phyloP scores from a whole-genome alignment of 805 yeast genomes.

The Spathaspora sp. region DNA sequence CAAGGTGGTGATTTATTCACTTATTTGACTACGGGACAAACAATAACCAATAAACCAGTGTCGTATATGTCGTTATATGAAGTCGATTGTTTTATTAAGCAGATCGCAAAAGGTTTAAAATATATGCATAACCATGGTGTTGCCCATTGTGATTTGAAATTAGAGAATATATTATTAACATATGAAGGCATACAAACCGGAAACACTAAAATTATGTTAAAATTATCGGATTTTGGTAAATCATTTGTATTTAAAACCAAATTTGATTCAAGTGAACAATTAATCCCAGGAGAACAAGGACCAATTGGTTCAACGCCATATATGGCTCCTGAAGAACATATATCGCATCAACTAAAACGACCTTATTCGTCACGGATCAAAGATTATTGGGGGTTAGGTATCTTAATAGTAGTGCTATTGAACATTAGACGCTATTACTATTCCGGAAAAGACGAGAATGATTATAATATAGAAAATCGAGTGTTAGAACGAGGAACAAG shows the following conservation, averaged over 20 bases:
- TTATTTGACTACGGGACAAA: slow-evolving; percentile 19
- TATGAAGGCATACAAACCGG: slow-evolving; percentile 3
- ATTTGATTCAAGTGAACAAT: slow-evolving; percentile 53
- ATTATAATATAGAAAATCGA: slow-evolving; percentile 3
- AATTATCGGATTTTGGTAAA: slow-evolving; percentile 77
- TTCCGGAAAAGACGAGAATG: slow-evolving; percentile 8
- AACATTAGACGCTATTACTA: slow-evolving; percentile 23
- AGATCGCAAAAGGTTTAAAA: slow-evolving; percentile 73
- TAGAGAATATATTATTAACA: slow-evolving; percentile 70
- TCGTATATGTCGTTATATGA: slow-evolving; percentile 41
- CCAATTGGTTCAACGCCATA: slow-evolving; percentile 85
- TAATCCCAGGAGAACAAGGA: slow-evolving; percentile 58
- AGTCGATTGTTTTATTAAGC: slow-evolving; percentile 88
- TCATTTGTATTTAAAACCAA: slow-evolving; percentile 87
- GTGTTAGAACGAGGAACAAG: slow-evolving; percentile 5
- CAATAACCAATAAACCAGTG: slow-evolving; percentile 7
- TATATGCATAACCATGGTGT: slow-evolving; percentile 91
- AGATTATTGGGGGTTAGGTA: slow-evolving; percentile 88
- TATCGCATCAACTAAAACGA: slow-evolving; percentile 13
- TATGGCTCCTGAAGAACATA: slow-evolving; percentile 87
- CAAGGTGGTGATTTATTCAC: slow-evolving; percentile 34
- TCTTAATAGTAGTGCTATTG: slow-evolving; percentile 33
- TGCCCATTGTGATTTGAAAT: slow-evolving; percentile 89
- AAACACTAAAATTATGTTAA: slow-evolving; percentile 17
- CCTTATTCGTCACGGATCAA: slow-evolving; percentile 37